A percentile compares a stretch with the other conserved stretches of the same genome.
phyloP scores from a whole-genome alignment of 2,329 filamentous ascomycete genomes.

The Gyromitra esculenta region DNA sequence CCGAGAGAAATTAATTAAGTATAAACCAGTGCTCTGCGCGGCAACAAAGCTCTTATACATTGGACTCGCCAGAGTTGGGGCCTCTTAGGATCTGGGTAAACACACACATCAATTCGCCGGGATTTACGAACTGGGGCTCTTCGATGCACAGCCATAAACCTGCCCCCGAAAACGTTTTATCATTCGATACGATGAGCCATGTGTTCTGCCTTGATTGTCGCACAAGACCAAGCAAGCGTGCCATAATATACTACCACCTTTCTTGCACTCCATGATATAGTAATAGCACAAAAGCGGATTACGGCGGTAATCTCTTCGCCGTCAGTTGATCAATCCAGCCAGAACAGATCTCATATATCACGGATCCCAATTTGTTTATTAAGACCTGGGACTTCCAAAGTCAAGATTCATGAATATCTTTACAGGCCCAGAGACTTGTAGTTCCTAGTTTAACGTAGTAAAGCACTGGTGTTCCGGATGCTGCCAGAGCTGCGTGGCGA shows the following conservation, averaged over 20 bases:
- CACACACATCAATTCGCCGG: not conserved
- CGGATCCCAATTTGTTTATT: no score
- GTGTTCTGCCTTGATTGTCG: conserved; percentile 33
- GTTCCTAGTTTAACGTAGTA: not conserved
- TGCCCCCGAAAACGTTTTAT: not conserved
- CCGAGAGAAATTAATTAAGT: not conserved
- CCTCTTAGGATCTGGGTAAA: no score
- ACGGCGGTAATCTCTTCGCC: not conserved
- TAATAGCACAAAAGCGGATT: not conserved
- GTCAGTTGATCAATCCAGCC: no score
- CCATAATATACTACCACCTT: not conserved
- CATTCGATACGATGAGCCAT: conserved; percentile 6
- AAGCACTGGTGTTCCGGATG: not conserved
- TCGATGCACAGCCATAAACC: not conserved
- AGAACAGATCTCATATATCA: no score
- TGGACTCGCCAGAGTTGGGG: not conserved
- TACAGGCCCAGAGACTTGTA: no score
- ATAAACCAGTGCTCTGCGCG: not conserved
- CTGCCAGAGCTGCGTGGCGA: not conserved
- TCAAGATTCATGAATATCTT: no score
- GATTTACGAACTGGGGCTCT: not conserved
- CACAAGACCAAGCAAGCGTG: not conserved
- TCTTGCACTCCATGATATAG: not conserved
- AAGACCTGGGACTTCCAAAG: no score
- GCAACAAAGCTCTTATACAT: not conserved